Evolutionary conservation across 257 asterid genomes (phyloP).

Genomic region (Misopates orontium): DNA sequence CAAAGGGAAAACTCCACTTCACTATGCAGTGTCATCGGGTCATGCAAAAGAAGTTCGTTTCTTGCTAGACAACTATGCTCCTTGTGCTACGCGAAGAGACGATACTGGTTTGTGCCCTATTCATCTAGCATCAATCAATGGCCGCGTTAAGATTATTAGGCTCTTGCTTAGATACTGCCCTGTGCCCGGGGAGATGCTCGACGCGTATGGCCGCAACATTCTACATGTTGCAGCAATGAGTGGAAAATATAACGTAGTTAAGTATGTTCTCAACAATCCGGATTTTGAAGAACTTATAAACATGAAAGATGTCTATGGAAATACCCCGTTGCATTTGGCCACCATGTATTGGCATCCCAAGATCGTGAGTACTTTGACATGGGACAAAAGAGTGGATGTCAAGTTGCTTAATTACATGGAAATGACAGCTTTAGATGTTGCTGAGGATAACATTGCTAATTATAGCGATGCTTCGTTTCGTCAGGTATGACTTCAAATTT

Average conservation of each 20-base stretch:
- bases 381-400: slow-evolving; percentile 26
- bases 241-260: slow-evolving; percentile 31
- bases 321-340: slow-evolving; percentile 38
- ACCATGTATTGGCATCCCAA: slow-evolving; percentile 27
- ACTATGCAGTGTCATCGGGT: slow-evolving; percentile 32
- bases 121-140: slow-evolving; percentile 32
- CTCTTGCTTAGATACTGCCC: slow-evolving; percentile 34
- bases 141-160: slow-evolving; percentile 17
- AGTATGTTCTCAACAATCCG: slow-evolving; percentile 26
- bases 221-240: slow-evolving; percentile 40
- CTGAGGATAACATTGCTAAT: slow-evolving; percentile 25
- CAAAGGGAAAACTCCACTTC: slow-evolving; percentile 33
- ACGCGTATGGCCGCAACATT: slow-evolving; percentile 26
- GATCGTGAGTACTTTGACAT: slow-evolving; percentile 29
- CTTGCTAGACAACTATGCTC: slow-evolving; percentile 18
- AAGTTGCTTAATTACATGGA: slow-evolving; percentile 28
- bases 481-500: slow-evolving; percentile 19
- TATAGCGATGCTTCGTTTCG: not conserved
- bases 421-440: slow-evolving; percentile 38
- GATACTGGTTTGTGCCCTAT: slow-evolving; percentile 31
- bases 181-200: slow-evolving; percentile 35
- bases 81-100: slow-evolving; percentile 19
- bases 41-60: slow-evolving; percentile 18
- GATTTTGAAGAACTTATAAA: slow-evolving; percentile 30
- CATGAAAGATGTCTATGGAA: slow-evolving; percentile 34